A percentile compares a stretch with the other conserved stretches of the same genome.
phyloP scores from a whole-genome alignment of 352 stramenopile species.

The Phytopythium chamaehyphon region DNA sequence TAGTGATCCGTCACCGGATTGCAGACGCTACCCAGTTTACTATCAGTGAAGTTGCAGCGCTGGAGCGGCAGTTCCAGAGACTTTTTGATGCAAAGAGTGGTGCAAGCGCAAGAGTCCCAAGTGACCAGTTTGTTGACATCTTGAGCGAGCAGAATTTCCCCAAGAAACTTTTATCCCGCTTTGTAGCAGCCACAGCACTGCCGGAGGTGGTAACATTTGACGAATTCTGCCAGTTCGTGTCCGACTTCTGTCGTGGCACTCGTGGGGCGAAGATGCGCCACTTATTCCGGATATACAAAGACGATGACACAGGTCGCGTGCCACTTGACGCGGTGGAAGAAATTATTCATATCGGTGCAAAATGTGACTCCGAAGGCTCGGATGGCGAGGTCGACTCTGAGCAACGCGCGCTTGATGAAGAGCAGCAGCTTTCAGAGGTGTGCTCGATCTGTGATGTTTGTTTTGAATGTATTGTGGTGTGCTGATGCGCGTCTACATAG shows the following conservation, averaged over 20 bases:
- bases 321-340: conserved; percentile 38
- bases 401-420: conserved; percentile 15
- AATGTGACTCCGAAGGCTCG: conserved; percentile 16
- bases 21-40: conserved; percentile 68
- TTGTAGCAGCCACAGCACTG: conserved; percentile 37
- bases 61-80: conserved; percentile 79
- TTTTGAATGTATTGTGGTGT: too few relatives aligned
- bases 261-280: conserved; percentile 31
- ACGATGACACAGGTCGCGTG: conserved; percentile 22
- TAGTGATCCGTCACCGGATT: conserved; percentile 77
- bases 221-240: conserved; percentile 80
- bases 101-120: conserved; percentile 59
- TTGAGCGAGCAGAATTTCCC: conserved; percentile 47
- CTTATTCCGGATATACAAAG: conserved; percentile 62
- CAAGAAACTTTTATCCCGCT: conserved; percentile 31
- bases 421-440: conserved; percentile 41
- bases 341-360: conserved; percentile 25
- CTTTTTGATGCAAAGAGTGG: conserved; percentile 74
- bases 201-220: conserved; percentile 67
- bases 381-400: conserved; percentile 14
- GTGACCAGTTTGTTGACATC: conserved; percentile 50
- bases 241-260: conserved; percentile 63
- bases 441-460: neutral
- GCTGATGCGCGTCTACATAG: conserved; percentile 12
- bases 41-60: conserved; percentile 56